Conservation (phyloP, 1,284 basidiomycete species). For the Puccinia novopanici region DNA sequence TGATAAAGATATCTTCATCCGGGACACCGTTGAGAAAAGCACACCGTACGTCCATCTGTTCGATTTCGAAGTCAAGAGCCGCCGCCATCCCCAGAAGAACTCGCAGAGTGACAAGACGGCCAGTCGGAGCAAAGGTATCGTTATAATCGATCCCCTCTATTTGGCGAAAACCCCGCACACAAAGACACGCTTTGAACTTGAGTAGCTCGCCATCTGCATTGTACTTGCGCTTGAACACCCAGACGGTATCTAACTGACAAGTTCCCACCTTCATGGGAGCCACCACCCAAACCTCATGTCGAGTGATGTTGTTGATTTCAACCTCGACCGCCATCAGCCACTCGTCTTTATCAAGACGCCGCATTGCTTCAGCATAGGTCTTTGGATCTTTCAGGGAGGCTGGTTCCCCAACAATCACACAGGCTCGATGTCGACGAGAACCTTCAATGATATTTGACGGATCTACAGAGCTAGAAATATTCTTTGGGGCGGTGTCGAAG, state of each 20-base stretch:
- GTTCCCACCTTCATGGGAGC: background rate
- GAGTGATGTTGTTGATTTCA: constrained; percentile 2
- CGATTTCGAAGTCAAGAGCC: background rate
- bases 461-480: background rate
- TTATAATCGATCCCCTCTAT: constrained; percentile 3
- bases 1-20: no score
- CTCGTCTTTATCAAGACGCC: no score
- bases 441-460: no score
- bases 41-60: constrained; percentile 24
- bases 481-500: background rate
- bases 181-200: constrained; percentile 19
- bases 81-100: background rate
- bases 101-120: background rate
- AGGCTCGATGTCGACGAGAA: background rate
- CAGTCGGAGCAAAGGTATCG: constrained; percentile 19
- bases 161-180: constrained; percentile 24
- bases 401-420: background rate
- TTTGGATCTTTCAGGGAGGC: background rate
- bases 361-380: background rate
- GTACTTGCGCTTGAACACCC: constrained; percentile 23
- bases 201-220: background rate
- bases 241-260: background rate
- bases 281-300: constrained; percentile 1
- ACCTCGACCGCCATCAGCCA: constrained; percentile 14
- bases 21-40: constrained; percentile 29